A percentile compares a stretch with the other conserved stretches of the same genome.
Evolutionary conservation across 148 eudicot genomes (phyloP).

Genomic region (Pharnaceum exiguum): DNA sequence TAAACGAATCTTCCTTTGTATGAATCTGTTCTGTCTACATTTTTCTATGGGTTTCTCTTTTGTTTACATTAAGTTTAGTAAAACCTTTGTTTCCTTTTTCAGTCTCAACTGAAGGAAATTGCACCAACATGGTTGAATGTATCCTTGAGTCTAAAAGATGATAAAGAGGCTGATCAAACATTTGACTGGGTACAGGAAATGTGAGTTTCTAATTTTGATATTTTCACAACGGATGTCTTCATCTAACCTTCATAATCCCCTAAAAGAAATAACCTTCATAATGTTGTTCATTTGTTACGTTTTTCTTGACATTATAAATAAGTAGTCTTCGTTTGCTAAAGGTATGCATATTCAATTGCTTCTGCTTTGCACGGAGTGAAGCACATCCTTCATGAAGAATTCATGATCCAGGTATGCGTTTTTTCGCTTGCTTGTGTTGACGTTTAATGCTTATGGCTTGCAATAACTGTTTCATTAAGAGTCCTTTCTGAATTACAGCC

Average conservation of each 20-base stretch:
- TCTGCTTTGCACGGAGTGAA: slow-evolving; percentile 43
- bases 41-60: not conserved
- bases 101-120: slow-evolving; percentile 49
- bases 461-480: too few species aligned
- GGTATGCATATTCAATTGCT: slow-evolving; percentile 53
- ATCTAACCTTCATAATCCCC: too few species aligned
- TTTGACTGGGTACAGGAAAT: slow-evolving; percentile 53
- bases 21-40: too few species aligned
- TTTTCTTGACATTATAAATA: not conserved
- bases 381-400: slow-evolving; percentile 38
- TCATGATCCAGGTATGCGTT: slow-evolving; percentile 46
- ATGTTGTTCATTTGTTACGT: too few species aligned
- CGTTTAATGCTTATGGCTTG: too few species aligned
- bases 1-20: too few species aligned
- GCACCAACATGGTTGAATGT: slow-evolving; percentile 76
- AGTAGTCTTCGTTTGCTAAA: not conserved
- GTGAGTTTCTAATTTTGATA: slow-evolving; percentile 15
- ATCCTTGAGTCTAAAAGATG: slow-evolving; percentile 60
- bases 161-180: slow-evolving; percentile 50
- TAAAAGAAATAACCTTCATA: too few species aligned
- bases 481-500: slow-evolving; percentile 35
- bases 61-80: too few species aligned
- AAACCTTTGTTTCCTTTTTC: too few species aligned
- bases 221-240: not conserved
- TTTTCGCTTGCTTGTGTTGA: too few species aligned